Percentiles rank a stretch among this genome's conserved stretches.
Conservation (phyloP, 2,329 filamentous ascomycete genomes). For the Colletotrichum sp. region DNA sequence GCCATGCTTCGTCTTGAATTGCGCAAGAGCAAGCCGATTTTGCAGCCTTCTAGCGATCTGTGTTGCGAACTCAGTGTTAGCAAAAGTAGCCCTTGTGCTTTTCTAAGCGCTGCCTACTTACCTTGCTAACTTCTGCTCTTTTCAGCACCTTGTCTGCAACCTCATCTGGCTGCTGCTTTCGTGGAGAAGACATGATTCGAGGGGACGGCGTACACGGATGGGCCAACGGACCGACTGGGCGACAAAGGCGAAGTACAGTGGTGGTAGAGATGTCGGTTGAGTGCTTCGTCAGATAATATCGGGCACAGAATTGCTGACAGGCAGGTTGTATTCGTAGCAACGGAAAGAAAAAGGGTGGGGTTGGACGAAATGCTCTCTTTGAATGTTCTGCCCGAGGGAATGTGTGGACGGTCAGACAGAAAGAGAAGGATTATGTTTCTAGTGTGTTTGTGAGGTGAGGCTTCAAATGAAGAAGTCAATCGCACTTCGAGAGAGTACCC, state of each 20-base stretch:
- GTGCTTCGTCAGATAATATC: not conserved
- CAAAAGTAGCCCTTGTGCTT: not conserved
- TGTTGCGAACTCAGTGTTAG: slow-evolving; percentile 6
- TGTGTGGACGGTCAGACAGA: not conserved
- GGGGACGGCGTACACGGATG: not conserved
- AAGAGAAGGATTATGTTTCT: not conserved
- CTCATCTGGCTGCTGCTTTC: slow-evolving; percentile 67
- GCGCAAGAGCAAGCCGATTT: slow-evolving; percentile 91
- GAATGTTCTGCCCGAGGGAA: not conserved
- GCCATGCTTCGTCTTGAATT: slow-evolving; percentile 96
- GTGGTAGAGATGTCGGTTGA: not conserved
- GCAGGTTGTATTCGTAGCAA: not conserved
- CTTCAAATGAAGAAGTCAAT: not conserved
- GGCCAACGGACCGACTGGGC: not conserved
- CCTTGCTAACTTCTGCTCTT: slow-evolving; percentile 78
- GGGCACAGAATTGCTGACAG: not conserved
- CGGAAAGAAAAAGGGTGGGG: not conserved
- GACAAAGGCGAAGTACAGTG: not conserved
- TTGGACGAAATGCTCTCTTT: not conserved
- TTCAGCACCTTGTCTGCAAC: slow-evolving; percentile 74
- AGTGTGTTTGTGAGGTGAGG: not conserved
- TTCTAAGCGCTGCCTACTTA: slow-evolving; percentile 41
- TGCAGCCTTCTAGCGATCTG: slow-evolving; percentile 94
- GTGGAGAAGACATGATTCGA: slow-evolving; percentile 61
- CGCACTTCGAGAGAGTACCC: not conserved